Evolutionary conservation across 306 rosid genomes (phyloP).

Genomic region (Purshia tridentata): DNA sequence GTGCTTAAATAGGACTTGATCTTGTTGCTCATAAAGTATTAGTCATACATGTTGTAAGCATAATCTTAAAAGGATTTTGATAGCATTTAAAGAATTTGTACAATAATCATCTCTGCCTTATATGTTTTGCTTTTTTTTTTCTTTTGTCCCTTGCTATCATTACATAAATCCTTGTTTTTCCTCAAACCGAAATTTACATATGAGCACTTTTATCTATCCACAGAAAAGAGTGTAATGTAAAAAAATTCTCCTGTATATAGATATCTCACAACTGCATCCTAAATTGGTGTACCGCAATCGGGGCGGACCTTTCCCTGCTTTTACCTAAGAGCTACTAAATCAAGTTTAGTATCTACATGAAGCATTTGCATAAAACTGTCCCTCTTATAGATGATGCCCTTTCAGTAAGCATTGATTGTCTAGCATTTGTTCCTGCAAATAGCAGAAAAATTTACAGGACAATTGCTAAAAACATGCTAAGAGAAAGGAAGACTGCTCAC

Average conservation of each 20-base stretch:
- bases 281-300: not conserved
- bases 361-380: not conserved
- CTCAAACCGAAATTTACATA: constrained; percentile 12
- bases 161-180: not conserved
- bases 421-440: constrained; percentile 19
- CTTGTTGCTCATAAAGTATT: too few relatives aligned
- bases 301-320: not conserved
- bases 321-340: not conserved
- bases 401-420: not conserved
- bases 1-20: too few relatives aligned
- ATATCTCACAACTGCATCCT: not conserved
- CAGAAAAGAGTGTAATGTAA: not conserved
- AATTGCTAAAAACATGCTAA: constrained; percentile 3
- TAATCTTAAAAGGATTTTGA: too few relatives aligned
- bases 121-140: constrained; percentile 1
- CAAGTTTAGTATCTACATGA: not conserved
- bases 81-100: too few relatives aligned
- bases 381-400: not conserved
- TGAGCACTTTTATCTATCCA: constrained; percentile 2
- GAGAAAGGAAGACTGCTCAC: constrained; percentile 10
- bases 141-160: not conserved
- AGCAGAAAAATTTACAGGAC: not conserved
- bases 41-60: too few relatives aligned
- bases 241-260: constrained; percentile 7
- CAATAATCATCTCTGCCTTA: not conserved